Percentiles rank a stretch among this genome's conserved stretches.
These are phyloP conservation scores for Wallacemonas sp. DNA, from an alignment of 208 protist genomes.

Conservation along the genomic window DNA sequence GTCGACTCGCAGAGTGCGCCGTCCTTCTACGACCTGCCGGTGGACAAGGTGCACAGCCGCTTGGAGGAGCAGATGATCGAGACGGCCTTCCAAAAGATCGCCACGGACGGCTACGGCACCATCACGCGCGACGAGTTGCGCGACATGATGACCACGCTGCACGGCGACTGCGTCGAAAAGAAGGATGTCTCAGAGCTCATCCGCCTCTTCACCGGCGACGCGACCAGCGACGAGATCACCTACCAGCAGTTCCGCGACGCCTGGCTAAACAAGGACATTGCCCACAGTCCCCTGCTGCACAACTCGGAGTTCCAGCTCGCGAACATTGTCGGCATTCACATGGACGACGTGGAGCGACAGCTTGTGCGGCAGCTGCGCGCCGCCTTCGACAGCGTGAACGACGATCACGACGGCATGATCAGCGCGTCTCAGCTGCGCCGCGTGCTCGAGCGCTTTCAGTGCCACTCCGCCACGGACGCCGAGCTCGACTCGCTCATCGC, in stretches of 20 bases:
- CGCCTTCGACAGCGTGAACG: conserved; percentile 89
- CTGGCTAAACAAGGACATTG: conserved; percentile 83
- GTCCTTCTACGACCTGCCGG: not conserved
- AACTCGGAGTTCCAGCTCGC: conserved; percentile 76
- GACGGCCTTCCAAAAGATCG: conserved; percentile 77
- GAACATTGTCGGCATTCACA: conserved; percentile 80
- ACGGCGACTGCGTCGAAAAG: conserved; percentile 50
- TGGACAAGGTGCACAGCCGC: conserved; percentile 26
- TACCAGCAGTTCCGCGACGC: conserved; percentile 85
- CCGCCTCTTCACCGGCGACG: conserved; percentile 71
- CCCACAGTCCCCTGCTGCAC: conserved; percentile 54
- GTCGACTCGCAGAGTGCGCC: not conserved
- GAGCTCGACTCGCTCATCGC: conserved; percentile 77
- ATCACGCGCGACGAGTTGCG: conserved; percentile 85
- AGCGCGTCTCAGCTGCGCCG: conserved; percentile 52
- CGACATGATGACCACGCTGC: conserved; percentile 83
- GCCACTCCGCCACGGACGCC: conserved; percentile 49
- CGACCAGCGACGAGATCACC: conserved; percentile 51
- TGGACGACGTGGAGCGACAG: conserved; percentile 73
- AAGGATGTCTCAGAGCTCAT: conserved; percentile 78
- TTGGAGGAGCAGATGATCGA: conserved; percentile 75
- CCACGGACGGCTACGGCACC: conserved; percentile 77
- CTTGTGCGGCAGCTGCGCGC: conserved; percentile 77
- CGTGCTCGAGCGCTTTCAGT: conserved; percentile 72
- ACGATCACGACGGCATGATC: conserved; percentile 80